Evolutionary conservation across 1,284 basidiomycete genomes (phyloP).

Genomic region (Ustilago sp.): DNA sequence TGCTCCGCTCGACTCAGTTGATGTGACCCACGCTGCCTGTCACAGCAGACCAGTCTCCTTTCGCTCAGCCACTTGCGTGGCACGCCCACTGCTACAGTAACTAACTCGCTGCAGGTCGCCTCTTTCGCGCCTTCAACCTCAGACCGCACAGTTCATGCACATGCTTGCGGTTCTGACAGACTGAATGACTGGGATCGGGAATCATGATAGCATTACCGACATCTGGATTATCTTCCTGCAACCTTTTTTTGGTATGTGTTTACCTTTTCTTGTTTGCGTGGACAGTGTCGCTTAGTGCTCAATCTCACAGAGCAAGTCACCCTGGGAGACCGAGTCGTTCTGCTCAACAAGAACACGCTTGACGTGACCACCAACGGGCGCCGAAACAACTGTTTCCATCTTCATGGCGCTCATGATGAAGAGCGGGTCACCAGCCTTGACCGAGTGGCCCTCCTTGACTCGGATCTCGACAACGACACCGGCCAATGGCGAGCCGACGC

Average conservation of each 20-base stretch:
- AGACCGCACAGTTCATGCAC: not conserved
- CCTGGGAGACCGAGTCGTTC: conserved; percentile 86
- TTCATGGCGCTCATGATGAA: conserved; percentile 74
- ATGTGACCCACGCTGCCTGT: not conserved
- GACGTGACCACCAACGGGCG: conserved; percentile 93
- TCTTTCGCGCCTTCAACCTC: not conserved
- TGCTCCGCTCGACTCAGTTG: conserved; percentile 3
- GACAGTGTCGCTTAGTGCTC: conserved; percentile 28
- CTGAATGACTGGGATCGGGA: not conserved
- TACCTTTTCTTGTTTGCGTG: conserved; percentile 12
- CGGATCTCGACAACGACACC: conserved; percentile 98
- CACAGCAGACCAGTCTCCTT: not conserved
- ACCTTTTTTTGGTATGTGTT: conserved; percentile 13
- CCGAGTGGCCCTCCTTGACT: conserved; percentile 94
- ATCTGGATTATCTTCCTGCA: conserved; percentile 11
- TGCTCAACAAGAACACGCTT: conserved; percentile 83
- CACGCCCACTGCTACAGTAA: not conserved
- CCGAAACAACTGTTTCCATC: conserved; percentile 90
- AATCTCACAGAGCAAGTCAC: conserved; percentile 82
- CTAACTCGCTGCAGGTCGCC: not conserved
- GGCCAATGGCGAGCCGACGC: conserved; percentile 83
- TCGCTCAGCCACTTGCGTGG: not conserved
- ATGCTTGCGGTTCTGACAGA: not conserved
- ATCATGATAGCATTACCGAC: conserved; percentile 7
- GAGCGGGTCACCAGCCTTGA: conserved; percentile 96